Conservation (phyloP, 306 rosid species). For the Medicago lupulina region DNA sequence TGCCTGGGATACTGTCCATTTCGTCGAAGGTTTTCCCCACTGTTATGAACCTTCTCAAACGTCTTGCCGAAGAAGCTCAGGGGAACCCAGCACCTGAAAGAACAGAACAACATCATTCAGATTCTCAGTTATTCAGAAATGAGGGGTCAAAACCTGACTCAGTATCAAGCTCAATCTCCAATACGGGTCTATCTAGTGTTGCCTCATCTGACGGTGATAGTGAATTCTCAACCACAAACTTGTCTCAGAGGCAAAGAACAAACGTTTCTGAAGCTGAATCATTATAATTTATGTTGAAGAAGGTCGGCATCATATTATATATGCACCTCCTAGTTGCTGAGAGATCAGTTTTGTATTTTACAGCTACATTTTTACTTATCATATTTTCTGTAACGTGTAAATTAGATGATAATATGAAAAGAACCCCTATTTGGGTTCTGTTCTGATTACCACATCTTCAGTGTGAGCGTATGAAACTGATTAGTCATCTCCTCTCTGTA, state of each 20-base stretch:
- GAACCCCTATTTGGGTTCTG: conserved; percentile 55
- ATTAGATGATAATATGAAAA: conserved; percentile 30
- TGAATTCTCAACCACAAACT: conserved; percentile 58
- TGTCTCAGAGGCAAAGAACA: conserved; percentile 59
- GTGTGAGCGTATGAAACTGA: neutral
- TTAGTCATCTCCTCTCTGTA: neutral
- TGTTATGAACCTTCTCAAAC: conserved; percentile 75
- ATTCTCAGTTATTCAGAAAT: conserved; percentile 55
- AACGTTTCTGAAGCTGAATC: conserved; percentile 54
- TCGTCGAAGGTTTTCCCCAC: conserved; percentile 78
- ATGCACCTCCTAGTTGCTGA: conserved; percentile 32
- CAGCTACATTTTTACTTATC: conserved; percentile 2
- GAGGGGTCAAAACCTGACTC: conserved; percentile 54
- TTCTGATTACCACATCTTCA: neutral
- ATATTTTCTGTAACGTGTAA: conserved; percentile 38
- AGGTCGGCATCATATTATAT: conserved; percentile 29
- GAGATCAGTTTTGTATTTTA: conserved; percentile 44
- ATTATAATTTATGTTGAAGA: conserved; percentile 28
- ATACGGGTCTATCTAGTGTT: conserved; percentile 58
- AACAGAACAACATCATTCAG: conserved; percentile 41
- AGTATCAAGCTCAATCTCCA: conserved; percentile 47
- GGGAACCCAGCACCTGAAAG: conserved; percentile 52
- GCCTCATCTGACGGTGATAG: conserved; percentile 50
- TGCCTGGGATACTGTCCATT: conserved; percentile 72
- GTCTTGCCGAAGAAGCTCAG: conserved; percentile 82